Evolutionary conservation across 805 yeast genomes (phyloP).

Genomic region (Candida endomychidarum): DNA sequence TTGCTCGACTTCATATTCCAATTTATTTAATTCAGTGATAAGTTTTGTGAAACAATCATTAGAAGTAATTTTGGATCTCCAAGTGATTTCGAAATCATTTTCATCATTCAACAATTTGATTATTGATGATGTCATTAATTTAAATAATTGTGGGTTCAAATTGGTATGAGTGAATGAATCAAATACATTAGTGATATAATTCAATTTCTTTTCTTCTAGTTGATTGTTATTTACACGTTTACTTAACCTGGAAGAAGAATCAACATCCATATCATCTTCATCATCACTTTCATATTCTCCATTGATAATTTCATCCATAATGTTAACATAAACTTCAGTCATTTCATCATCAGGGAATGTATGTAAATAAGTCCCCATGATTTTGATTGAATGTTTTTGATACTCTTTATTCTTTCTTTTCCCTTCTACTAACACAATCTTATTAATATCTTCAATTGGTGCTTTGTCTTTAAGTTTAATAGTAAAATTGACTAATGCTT

Average conservation of each 20-base stretch:
- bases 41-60: conserved; percentile 39
- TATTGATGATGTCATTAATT: conserved; percentile 25
- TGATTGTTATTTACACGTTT: conserved; percentile 20
- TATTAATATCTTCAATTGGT: conserved; percentile 38
- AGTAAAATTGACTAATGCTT: conserved; percentile 63
- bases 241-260: conserved; percentile 1
- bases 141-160: conserved; percentile 20
- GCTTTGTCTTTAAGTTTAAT: conserved; percentile 44
- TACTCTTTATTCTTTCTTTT: conserved; percentile 66
- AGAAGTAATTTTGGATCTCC: conserved; percentile 58
- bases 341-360: conserved; percentile 36
- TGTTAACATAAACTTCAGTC: conserved; percentile 36
- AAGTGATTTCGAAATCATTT: conserved; percentile 41
- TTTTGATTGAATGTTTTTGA: conserved; percentile 53
- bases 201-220: conserved; percentile 48
- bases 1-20: conserved; percentile 11
- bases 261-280: conserved; percentile 28
- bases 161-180: conserved; percentile 21
- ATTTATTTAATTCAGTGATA: conserved; percentile 13
- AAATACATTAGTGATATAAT: conserved; percentile 36
- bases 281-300: conserved; percentile 35
- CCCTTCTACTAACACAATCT: conserved; percentile 57
- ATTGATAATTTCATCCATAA: conserved; percentile 32
- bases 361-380: conserved; percentile 51
- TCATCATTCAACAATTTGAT: conserved; percentile 18